phyloP scores from a whole-genome alignment of 2,329 filamentous ascomycete species.

The Nemania diffusa region DNA sequence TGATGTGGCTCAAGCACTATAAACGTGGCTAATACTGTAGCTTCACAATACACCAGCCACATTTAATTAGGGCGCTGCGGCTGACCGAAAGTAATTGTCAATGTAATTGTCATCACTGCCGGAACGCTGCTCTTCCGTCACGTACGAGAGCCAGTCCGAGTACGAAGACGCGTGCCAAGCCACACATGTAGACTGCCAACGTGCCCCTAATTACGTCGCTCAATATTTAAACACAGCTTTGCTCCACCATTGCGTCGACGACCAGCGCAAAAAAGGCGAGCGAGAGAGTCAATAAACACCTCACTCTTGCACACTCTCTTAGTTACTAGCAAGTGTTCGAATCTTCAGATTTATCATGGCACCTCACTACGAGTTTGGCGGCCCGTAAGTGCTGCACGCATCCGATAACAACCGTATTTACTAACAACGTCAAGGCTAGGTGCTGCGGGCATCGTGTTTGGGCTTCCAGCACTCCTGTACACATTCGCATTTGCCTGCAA shows the following conservation, averaged over 20 bases:
- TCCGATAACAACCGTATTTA: not conserved
- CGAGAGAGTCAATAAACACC: not conserved
- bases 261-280: not conserved
- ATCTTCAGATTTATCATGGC: constrained; percentile 22
- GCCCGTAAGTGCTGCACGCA: constrained; percentile 37
- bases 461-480: constrained; percentile 82
- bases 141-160: constrained; percentile 31
- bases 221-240: constrained; percentile 23
- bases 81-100: constrained; percentile 21
- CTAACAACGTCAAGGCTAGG: constrained; percentile 67
- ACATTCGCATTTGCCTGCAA: constrained; percentile 88
- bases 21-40: constrained; percentile 6
- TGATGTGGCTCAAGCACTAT: not conserved
- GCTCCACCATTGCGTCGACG: not conserved
- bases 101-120: constrained; percentile 33
- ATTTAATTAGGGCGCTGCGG: not conserved
- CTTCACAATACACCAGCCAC: not conserved
- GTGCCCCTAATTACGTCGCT: constrained; percentile 4
- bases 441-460: constrained; percentile 80
- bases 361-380: constrained; percentile 41
- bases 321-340: not conserved
- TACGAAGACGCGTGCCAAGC: constrained; percentile 32
- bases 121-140: constrained; percentile 29
- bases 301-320: not conserved
- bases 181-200: not conserved